Evolutionary conservation across 129 eudicot genomes (phyloP).

Genomic region (Apium graveolens): DNA sequence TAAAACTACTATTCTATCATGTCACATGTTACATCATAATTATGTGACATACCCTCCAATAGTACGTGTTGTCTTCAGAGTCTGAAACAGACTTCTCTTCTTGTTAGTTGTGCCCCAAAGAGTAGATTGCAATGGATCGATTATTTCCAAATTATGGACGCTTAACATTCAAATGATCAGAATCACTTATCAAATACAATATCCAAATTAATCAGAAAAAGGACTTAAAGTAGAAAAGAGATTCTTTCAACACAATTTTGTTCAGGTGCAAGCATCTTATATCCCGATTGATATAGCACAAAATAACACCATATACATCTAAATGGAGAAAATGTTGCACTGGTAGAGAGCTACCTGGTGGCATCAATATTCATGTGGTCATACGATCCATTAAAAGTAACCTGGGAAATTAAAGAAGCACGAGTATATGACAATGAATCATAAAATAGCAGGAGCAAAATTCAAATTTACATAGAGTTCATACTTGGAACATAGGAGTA

Average conservation of each 20-base stretch:
- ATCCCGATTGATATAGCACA: too few relatives aligned
- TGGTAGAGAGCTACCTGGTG: conserved; percentile 50
- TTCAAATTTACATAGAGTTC: neutral
- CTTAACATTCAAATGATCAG: conserved; percentile 26
- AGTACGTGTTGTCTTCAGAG: conserved; percentile 86
- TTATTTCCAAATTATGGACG: conserved; percentile 88
- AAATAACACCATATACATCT: neutral
- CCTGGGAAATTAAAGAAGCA: conserved; percentile 41
- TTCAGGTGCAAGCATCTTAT: neutral
- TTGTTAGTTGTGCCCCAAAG: conserved; percentile 84
- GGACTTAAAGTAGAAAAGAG: neutral
- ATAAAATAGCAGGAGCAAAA: neutral
- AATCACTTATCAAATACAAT: neutral
- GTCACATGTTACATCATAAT: conserved; percentile 17
- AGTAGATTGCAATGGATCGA: conserved; percentile 73
- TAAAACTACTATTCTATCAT: conserved; percentile 1
- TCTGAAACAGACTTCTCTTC: conserved; percentile 88
- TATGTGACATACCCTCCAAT: conserved; percentile 72
- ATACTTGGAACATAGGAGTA: neutral
- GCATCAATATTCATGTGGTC: conserved; percentile 98
- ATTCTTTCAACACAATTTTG: conserved; percentile 7
- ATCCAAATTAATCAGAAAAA: neutral
- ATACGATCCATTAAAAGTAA: conserved; percentile 95
- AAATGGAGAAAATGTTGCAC: neutral
- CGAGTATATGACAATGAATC: neutral